These are phyloP conservation scores for Urostyla sp. DNA, from an alignment of 73 alveolate species.

Conservation along the genomic window DNA sequence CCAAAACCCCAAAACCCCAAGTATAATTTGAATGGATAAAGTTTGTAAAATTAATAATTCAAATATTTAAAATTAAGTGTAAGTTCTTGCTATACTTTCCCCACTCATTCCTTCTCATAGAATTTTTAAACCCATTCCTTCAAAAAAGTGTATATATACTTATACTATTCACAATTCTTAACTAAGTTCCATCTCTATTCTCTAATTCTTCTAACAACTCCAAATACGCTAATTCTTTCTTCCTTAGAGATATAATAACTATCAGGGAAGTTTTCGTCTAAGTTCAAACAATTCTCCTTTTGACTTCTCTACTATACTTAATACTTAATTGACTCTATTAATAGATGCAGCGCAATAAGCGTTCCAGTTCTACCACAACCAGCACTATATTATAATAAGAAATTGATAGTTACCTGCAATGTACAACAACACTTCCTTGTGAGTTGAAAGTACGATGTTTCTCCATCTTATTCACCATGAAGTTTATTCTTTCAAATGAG, in stretches of 20 bases:
- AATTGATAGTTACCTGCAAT: conserved; percentile 35
- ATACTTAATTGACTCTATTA: conserved; percentile 51
- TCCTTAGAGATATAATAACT: neutral
- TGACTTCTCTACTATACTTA: conserved; percentile 4
- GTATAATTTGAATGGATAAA: no score
- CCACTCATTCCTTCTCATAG: no score
- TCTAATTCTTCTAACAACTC: conserved; percentile 69
- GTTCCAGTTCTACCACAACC: conserved; percentile 83
- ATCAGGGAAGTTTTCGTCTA: conserved; percentile 26
- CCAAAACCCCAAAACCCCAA: no score
- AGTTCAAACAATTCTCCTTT: no score
- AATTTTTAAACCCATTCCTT: conserved; percentile 29
- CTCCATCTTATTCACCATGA: neutral
- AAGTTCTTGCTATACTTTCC: no score
- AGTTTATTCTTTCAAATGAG: conserved; percentile 22
- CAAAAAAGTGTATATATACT: conserved; percentile 51
- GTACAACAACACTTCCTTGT: conserved; percentile 28
- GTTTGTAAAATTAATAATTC: no score
- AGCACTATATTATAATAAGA: conserved; percentile 69
- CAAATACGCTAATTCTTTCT: conserved; percentile 68
- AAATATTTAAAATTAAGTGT: no score
- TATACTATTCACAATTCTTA: conserved; percentile 62
- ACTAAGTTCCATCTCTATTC: conserved; percentile 83
- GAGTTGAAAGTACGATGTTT: conserved; percentile 14
- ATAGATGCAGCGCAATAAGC: conserved; percentile 61